Conservation (phyloP, 768 basidiomycete genomes). For the Cystofilobasidium bisporidii region DNA sequence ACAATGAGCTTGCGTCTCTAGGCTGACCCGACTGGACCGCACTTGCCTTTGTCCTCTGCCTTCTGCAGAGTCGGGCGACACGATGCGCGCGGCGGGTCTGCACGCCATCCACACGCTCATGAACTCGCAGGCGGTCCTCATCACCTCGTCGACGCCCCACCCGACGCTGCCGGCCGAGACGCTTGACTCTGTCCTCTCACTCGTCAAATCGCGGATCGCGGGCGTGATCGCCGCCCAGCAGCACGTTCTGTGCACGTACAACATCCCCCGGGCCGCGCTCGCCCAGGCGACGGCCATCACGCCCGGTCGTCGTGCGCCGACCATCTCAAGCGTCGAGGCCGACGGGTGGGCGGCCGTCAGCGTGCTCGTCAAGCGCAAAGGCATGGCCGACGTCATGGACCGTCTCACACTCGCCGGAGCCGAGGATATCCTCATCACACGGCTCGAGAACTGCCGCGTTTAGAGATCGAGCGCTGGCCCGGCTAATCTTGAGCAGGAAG, state of each 20-base stretch:
- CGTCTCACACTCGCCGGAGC: conserved; percentile 70
- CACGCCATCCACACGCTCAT: conserved; percentile 86
- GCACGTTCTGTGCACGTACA: conserved; percentile 87
- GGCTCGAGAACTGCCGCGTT: conserved; percentile 87
- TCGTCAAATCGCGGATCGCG: conserved; percentile 46
- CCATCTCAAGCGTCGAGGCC: conserved; percentile 67
- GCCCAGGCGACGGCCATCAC: conserved; percentile 59
- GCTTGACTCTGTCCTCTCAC: conserved; percentile 77
- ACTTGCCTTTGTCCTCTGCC: neutral
- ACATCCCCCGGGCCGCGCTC: conserved; percentile 61
- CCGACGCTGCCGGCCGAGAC: conserved; percentile 46
- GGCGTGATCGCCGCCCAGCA: conserved; percentile 31
- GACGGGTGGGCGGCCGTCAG: conserved; percentile 84
- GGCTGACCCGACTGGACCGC: neutral
- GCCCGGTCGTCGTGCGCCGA: conserved; percentile 81
- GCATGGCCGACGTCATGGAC: conserved; percentile 78
- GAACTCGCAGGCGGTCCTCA: conserved; percentile 79
- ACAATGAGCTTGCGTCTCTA: too few species aligned
- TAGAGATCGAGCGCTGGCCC: conserved; percentile 38
- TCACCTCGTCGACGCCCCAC: conserved; percentile 50
- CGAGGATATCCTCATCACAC: conserved; percentile 80
- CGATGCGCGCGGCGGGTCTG: conserved; percentile 95
- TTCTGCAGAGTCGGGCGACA: conserved; percentile 83
- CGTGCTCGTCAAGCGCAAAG: conserved; percentile 79
- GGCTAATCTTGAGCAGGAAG: too few species aligned